Conservation (phyloP, 441 rosid genomes). For the Adansonia madagascariensis region DNA sequence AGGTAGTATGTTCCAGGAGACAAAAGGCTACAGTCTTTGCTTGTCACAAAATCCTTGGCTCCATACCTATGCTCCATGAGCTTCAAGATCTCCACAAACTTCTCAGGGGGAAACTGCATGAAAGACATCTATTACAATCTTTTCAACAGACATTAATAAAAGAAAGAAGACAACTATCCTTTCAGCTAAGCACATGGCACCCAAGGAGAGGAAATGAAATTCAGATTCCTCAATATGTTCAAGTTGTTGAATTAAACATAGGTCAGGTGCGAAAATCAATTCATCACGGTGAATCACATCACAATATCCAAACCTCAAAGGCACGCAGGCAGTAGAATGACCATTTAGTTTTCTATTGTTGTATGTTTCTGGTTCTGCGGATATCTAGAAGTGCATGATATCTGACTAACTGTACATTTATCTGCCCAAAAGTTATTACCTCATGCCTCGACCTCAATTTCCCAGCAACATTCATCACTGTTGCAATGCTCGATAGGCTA, state of each 20-base stretch:
- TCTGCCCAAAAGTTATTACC: constrained; percentile 48
- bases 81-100: constrained; percentile 83
- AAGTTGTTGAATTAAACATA: not conserved
- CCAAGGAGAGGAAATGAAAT: not conserved
- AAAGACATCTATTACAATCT: not conserved
- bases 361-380: not conserved
- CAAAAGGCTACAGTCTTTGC: constrained; percentile 81
- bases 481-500: constrained; percentile 75
- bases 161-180: not conserved
- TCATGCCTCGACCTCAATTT: constrained; percentile 88
- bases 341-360: not conserved
- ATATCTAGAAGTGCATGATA: not conserved
- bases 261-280: not conserved
- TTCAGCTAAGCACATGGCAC: not conserved
- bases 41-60: constrained; percentile 85
- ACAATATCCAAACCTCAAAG: not conserved
- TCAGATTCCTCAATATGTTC: not conserved
- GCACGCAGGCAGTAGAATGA: not conserved
- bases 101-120: constrained; percentile 76
- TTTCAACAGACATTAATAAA: not conserved
- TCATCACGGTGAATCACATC: not conserved
- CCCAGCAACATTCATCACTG: constrained; percentile 68
- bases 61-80: constrained; percentile 97
- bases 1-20: constrained; percentile 86
- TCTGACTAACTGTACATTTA: not conserved